Percentiles rank a stretch among this genome's conserved stretches.
These are phyloP conservation scores for Pythium grandisporangium DNA, from an alignment of 352 stramenopile species.

Conservation along the genomic window DNA sequence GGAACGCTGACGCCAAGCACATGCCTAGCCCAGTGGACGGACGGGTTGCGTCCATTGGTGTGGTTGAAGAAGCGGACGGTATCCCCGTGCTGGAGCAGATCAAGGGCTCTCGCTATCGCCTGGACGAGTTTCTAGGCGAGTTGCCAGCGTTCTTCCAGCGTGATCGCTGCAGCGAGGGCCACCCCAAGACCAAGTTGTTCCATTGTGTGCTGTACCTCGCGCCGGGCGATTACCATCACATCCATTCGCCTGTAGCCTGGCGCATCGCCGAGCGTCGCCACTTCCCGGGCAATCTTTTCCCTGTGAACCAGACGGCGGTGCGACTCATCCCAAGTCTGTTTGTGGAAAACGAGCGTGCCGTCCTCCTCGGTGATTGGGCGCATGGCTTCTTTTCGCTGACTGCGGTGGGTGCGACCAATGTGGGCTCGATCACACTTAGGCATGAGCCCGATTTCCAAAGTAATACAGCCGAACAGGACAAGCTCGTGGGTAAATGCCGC, in stretches of 20 bases:
- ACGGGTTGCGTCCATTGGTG: slow-evolving; percentile 40
- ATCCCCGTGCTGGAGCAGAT: slow-evolving; percentile 70
- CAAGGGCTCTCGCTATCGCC: slow-evolving; percentile 69
- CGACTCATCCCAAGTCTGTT: slow-evolving; percentile 71
- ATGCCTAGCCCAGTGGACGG: slow-evolving; percentile 52
- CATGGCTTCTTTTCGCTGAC: slow-evolving; percentile 80
- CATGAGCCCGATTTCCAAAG: slow-evolving; percentile 60
- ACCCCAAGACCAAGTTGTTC: slow-evolving; percentile 46
- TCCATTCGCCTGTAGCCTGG: slow-evolving; percentile 79
- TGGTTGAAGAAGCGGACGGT: slow-evolving; percentile 31
- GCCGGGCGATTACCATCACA: slow-evolving; percentile 83
- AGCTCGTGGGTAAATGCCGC: slow-evolving; percentile 40
- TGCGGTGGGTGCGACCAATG: slow-evolving; percentile 79
- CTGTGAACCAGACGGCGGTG: slow-evolving; percentile 59
- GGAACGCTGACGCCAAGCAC: slow-evolving; percentile 17
- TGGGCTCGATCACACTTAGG: slow-evolving; percentile 72
- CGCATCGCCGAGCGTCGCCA: slow-evolving; percentile 60
- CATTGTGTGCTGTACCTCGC: slow-evolving; percentile 81
- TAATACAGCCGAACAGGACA: slow-evolving; percentile 51
- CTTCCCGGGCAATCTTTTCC: slow-evolving; percentile 78
- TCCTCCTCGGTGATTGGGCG: slow-evolving; percentile 60
- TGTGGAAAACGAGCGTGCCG: slow-evolving; percentile 78
- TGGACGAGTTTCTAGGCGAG: slow-evolving; percentile 73
- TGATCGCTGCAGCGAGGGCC: slow-evolving; percentile 9
- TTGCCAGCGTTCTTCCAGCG: slow-evolving; percentile 48